phyloP scores from a whole-genome alignment of 768 basidiomycete species.

The Boletellus ananas region DNA sequence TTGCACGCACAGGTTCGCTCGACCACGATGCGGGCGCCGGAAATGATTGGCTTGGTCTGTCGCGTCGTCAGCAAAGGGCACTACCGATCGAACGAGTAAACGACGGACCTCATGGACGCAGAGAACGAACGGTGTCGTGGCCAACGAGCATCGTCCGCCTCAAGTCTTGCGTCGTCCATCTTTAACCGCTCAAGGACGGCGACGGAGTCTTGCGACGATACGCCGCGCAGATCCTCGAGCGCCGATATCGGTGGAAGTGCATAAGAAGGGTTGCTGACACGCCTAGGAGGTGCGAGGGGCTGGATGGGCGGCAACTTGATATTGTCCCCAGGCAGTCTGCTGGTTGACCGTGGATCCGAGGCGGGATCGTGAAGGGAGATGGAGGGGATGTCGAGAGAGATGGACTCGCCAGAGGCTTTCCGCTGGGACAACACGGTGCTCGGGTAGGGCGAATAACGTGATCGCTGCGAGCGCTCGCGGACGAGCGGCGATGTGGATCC shows the following conservation, averaged over 20 bases:
- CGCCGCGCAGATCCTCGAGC: conserved; percentile 58
- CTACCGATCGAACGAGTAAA: background rate
- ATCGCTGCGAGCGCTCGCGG: conserved; percentile 21
- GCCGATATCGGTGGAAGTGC: conserved; percentile 68
- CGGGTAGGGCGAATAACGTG: conserved; percentile 48
- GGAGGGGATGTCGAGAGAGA: conserved; percentile 35
- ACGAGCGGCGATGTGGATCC: conserved; percentile 22
- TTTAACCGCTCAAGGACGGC: conserved; percentile 64
- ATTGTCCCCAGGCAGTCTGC: conserved; percentile 31
- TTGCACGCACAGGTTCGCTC: conserved; percentile 14
- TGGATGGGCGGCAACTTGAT: conserved; percentile 43
- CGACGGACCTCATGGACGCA: conserved; percentile 33
- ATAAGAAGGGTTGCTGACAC: conserved; percentile 38
- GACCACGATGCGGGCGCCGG: conserved; percentile 26
- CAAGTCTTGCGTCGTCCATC: conserved; percentile 42
- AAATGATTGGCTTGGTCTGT: conserved; percentile 18
- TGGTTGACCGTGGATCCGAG: conserved; percentile 23
- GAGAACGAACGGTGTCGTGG: conserved; percentile 44
- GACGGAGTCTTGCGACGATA: conserved; percentile 51
- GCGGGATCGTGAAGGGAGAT: conserved; percentile 31
- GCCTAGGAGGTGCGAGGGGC: conserved; percentile 28
- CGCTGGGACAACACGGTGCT: conserved; percentile 23
- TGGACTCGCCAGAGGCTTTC: conserved; percentile 25
- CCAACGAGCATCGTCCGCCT: conserved; percentile 29
- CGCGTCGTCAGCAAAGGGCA: background rate